Conservation (phyloP, 495 filamentous ascomycete genomes). For the Daldinia caldariorum region DNA sequence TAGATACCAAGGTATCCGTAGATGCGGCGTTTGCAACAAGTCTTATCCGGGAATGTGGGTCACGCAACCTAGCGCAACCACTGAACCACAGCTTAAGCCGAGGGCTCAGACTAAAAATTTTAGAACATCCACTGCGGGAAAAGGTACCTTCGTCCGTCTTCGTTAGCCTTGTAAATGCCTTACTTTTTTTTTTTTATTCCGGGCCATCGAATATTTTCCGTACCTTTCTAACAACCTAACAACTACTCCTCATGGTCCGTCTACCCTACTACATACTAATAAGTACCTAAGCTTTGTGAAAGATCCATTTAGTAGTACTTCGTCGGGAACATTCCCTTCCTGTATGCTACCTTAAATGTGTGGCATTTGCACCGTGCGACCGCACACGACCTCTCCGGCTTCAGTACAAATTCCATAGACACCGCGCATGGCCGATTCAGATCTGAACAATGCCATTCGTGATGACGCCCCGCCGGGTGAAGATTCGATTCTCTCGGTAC, state of each 20-base stretch:
- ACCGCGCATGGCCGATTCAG: constrained; percentile 64
- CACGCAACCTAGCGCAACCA: background rate
- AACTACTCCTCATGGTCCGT: constrained; percentile 29
- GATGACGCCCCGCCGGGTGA: constrained; percentile 60
- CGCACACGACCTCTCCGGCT: constrained; percentile 31
- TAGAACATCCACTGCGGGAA: constrained; percentile 18
- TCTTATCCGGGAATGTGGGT: constrained; percentile 30
- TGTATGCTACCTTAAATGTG: constrained; percentile 37
- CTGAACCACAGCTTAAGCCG: background rate
- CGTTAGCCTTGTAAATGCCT: constrained; percentile 34
- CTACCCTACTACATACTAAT: constrained; percentile 17
- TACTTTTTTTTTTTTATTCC: constrained; percentile 23
- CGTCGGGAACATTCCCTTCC: constrained; percentile 30
- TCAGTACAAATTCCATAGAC: constrained; percentile 41
- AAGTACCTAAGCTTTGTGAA: constrained; percentile 33
- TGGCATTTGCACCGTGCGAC: constrained; percentile 42
- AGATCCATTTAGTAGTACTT: constrained; percentile 27
- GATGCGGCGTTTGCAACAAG: constrained; percentile 30
- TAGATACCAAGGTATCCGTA: background rate
- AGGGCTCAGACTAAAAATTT: constrained; percentile 15
- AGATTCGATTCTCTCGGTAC: constrained; percentile 63
- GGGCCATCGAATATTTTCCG: constrained; percentile 34
- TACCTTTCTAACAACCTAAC: constrained; percentile 11
- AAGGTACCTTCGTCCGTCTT: constrained; percentile 4
- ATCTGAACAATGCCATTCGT: constrained; percentile 61